Evolutionary conservation across 768 basidiomycete genomes (phyloP), one percentile per base, ranked within the genome.

Genomic region (Tylopilus intermedius): DNA sequence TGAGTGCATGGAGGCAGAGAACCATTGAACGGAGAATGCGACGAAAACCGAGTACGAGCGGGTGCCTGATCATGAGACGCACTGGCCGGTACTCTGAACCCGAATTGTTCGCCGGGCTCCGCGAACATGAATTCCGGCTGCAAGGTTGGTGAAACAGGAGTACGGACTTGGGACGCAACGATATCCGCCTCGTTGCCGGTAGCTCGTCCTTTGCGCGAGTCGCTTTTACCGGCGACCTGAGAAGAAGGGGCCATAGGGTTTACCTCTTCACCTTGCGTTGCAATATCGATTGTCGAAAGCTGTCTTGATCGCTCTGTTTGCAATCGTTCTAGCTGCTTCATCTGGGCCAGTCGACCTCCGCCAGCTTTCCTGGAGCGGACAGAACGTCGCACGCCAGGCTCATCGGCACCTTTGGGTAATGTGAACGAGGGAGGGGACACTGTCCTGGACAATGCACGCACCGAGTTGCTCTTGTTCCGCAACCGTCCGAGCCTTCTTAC

Each of bases 161-260:
- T 14, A 15, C 7, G 15, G 24, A 14, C 15, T 24, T 26, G 41
- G 24, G 41, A 7, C 26, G 15, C 14, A 8, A 27, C 14, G 0
- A 18, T 27, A 24, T 10, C 26, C 0, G 14, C 24, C 14, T 22
- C 24, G 24, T 30, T 8, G 37, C 40, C 14, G 9, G 7, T 15
- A 37, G 1, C 35, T 43, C 6, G 6, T 7, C 18, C 18, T 18
- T 2, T 2, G 32, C 15, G 10, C 11, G 22, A 43, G 24, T 14
- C 35, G 37, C n/a, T 0, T 30, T 29, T 13, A 5, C 15, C 10
- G 2, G 2, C 1, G 2, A 30, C 45, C 13, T 45, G 18, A 15
- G 21, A 40, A 9, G 45, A 37, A 2, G 46, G 49, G 5, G 47
- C 55, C 55, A 56, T 56, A 2, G 47, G 50, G 27, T 56, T 56